phyloP scores from a whole-genome alignment of 169 alveolate species.

The Plasmodium fragile region DNA sequence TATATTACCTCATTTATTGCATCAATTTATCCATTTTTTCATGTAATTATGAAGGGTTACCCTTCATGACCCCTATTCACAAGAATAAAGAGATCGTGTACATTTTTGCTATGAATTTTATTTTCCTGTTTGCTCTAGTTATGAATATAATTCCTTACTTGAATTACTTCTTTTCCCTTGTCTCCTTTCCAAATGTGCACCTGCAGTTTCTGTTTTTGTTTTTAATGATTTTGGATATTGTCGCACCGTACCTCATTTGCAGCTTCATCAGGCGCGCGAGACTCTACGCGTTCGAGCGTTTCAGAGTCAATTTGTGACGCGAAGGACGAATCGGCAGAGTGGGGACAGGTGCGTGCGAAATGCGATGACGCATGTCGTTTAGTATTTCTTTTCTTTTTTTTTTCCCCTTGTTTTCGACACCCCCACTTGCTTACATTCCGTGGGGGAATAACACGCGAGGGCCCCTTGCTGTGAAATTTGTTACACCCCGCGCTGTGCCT shows the following conservation, averaged over 20 bases:
- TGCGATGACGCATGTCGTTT: background rate
- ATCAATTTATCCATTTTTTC: slow-evolving; percentile 88
- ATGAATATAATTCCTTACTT: slow-evolving; percentile 48
- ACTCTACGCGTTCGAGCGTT: slow-evolving; percentile 20
- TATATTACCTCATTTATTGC: slow-evolving; percentile 86
- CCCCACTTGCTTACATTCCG: background rate
- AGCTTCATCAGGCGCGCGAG: slow-evolving; percentile 7
- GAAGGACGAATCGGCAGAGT: background rate
- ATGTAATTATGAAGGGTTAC: slow-evolving; percentile 92
- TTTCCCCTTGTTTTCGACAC: background rate
- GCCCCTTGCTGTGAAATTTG: background rate
- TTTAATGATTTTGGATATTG: slow-evolving; percentile 37
- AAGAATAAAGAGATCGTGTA: slow-evolving; percentile 79
- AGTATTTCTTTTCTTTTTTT: background rate
- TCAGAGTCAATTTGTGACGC: background rate
- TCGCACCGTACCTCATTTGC: slow-evolving; percentile 43
- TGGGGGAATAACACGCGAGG: background rate
- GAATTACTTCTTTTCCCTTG: slow-evolving; percentile 67
- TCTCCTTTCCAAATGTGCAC: slow-evolving; percentile 39
- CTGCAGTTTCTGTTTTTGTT: slow-evolving; percentile 35
- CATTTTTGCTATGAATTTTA: slow-evolving; percentile 41
- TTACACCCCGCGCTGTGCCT: background rate
- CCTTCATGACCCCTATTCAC: slow-evolving; percentile 87
- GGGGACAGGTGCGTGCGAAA: background rate
- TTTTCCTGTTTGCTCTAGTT: slow-evolving; percentile 32